Evolutionary conservation across 345 rosid genomes (phyloP).

Genomic region (Populus pruinosa): DNA sequence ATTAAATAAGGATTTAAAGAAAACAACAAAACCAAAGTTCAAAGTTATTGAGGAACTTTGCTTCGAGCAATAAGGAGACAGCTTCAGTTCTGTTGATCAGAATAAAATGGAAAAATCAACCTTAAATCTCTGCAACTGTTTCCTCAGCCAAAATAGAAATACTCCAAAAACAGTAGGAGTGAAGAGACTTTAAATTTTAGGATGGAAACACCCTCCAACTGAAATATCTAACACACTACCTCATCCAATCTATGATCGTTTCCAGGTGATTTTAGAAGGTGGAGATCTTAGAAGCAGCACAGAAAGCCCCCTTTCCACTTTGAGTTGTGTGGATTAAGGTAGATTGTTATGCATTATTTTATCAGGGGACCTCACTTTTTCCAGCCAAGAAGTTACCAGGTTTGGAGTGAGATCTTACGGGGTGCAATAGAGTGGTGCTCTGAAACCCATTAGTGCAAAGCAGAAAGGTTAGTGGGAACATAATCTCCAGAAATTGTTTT

Average conservation of each 20-base stretch:
- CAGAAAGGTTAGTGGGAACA: background rate
- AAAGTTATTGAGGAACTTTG: background rate
- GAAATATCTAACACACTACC: background rate
- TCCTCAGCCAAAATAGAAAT: background rate
- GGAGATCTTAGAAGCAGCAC: background rate
- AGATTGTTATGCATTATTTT: background rate
- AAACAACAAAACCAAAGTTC: background rate
- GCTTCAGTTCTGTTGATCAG: background rate
- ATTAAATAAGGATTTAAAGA: background rate
- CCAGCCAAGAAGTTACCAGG: background rate
- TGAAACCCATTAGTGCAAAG: background rate
- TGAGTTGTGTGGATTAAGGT: background rate
- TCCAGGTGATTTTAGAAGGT: background rate
- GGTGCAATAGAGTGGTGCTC: background rate
- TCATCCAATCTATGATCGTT: background rate
- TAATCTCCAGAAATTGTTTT: background rate
- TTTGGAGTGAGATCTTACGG: background rate
- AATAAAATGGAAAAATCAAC: background rate
- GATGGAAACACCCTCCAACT: background rate
- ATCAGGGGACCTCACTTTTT: background rate
- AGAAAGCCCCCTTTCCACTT: background rate
- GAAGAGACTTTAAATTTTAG: background rate
- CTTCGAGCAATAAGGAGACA: background rate
- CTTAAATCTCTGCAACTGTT: background rate
- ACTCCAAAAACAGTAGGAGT: background rate